Evolutionary conservation across 2,329 filamentous ascomycete genomes (phyloP), one percentile per base, ranked within the genome.

Genomic region (Talaromyces marneffei): DNA sequence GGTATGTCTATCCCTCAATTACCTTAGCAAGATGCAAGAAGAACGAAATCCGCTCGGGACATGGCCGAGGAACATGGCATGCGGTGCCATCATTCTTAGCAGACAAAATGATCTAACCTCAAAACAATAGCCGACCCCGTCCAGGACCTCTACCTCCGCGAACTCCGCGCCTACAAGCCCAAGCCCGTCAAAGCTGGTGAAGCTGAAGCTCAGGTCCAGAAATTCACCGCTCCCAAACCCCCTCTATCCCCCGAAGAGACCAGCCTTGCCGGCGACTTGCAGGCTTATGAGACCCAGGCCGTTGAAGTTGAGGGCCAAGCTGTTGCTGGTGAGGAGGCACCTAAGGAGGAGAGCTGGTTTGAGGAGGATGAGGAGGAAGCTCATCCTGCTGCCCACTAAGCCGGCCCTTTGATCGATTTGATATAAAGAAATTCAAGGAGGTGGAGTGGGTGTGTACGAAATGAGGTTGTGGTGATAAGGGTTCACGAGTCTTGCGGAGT

Each of bases 131-230:
- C 91, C 86, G 94, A 99, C 79, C 87, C 96, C 73, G 91, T 99
- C 71, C 94, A 97, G 81, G 93, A 97, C 77, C 86, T 99, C 75
- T 99, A 99, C 85, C 87, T 99, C 71, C 89, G 88, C 78, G 92
- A 97, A 81, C 87, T 99, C 75, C 94, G 93, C 82, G 86, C 87
- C 79, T 97, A 96, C 89, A 97, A 97, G 86, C 82, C 87, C 66
- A 82, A 90, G 61, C 82, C 86, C 68, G 76, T 93, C 80, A 96
- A 97, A 84, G 84, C 91, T 66, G 85, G 86, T 71, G 94, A 97
- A 74, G 83, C 92, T 74, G 88, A 93, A 70, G 92, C 91, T 75
- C 89, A 96, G 71, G 94, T 97, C 71, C 90, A 94, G 77, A 90
- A 87, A 77, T 99, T 97, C 83, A 74, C 76, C 73, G 76, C 88